A percentile compares a stretch with the other conserved stretches of the same genome.
Conservation (phyloP, 2,329 filamentous ascomycete species). For the Pestalotiopsis sp. region DNA sequence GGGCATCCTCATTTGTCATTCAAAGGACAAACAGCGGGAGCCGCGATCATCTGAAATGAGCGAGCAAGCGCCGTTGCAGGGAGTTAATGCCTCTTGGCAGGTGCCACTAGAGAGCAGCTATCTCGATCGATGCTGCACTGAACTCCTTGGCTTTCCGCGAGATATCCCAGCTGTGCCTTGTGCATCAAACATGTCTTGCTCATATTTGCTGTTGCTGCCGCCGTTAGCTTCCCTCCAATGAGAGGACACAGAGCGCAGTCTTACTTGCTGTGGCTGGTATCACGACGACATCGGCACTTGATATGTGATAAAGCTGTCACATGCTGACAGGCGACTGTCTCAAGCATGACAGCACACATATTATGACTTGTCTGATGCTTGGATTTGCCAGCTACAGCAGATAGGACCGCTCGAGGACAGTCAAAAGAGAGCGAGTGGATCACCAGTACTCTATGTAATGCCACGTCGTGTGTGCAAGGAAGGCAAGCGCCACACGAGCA, state of each 20-base stretch:
- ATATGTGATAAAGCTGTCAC: background rate
- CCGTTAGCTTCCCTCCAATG: background rate
- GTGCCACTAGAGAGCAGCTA: background rate
- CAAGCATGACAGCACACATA: background rate
- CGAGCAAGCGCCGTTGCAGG: too few species aligned
- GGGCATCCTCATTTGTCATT: background rate
- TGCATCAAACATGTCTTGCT: background rate
- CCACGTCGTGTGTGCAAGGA: too few species aligned
- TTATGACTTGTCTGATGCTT: background rate
- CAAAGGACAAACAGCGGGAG: background rate
- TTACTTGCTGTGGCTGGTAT: background rate
- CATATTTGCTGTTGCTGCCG: background rate
- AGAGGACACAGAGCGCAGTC: background rate
- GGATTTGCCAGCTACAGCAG: background rate
- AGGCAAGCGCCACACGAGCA: too few species aligned
- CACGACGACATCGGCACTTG: background rate
- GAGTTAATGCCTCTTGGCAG: background rate
- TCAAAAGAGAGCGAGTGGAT: background rate
- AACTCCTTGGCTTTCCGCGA: background rate
- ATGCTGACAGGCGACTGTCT: background rate
- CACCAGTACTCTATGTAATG: too few species aligned
- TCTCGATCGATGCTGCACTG: background rate
- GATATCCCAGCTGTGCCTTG: background rate
- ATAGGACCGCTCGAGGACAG: background rate
- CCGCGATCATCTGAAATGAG: background rate